Percentiles rank a stretch among this genome's conserved stretches.
Conservation (phyloP, 768 basidiomycete species). For the Psilocybe cyanescens region DNA sequence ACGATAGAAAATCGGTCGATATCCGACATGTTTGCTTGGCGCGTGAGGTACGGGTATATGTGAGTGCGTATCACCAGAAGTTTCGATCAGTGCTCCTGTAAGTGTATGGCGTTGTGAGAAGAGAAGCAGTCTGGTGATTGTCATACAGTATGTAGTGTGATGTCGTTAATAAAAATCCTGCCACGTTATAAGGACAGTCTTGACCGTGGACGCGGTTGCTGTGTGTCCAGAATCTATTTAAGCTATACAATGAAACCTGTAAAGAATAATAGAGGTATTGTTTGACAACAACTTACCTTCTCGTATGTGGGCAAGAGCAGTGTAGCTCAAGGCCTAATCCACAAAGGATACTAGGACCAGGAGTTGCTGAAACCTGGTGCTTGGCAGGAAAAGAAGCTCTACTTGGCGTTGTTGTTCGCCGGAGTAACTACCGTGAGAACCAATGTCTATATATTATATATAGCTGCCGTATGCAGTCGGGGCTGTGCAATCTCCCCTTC, state of each 20-base stretch:
- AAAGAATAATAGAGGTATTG: background rate
- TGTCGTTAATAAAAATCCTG: too few relatives aligned
- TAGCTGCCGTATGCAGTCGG: too few relatives aligned
- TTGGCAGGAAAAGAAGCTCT: background rate
- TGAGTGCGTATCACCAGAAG: background rate
- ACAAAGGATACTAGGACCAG: background rate
- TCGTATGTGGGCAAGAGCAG: background rate
- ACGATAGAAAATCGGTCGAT: constrained; percentile 50
- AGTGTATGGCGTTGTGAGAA: background rate
- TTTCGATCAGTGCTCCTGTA: background rate
- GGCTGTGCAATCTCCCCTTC: background rate
- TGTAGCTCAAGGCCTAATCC: background rate
- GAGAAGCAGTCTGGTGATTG: background rate
- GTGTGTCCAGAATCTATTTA: too few relatives aligned
- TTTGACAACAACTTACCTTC: background rate
- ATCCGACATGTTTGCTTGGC: constrained; percentile 35
- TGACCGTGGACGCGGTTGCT: too few relatives aligned
- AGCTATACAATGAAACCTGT: background rate
- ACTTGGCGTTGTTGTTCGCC: too few relatives aligned
- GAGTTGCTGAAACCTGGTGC: background rate
- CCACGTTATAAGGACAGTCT: too few relatives aligned
- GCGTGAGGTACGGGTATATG: constrained; percentile 2
- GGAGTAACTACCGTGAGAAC: background rate
- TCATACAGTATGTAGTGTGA: too few relatives aligned
- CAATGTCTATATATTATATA: too few relatives aligned